These are phyloP conservation scores for Cladosporium sp. DNA, from an alignment of 2,329 filamentous ascomycete species.

Conservation along the genomic window DNA sequence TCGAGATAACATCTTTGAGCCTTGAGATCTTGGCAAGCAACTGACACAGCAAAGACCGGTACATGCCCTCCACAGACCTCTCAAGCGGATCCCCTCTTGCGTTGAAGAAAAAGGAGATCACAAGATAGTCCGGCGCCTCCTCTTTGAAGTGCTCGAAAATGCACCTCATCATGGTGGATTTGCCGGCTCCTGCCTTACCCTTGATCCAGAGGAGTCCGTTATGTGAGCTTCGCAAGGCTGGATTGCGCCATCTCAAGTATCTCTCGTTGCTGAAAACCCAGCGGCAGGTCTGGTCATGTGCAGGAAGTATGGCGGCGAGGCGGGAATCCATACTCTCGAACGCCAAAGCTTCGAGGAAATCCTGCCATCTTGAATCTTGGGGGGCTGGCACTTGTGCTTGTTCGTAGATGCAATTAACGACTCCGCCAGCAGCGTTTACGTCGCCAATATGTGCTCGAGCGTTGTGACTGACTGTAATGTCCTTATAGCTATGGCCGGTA, in stretches of 20 bases:
- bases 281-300: constrained; percentile 36
- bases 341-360: too few relatives aligned
- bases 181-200: constrained; percentile 37
- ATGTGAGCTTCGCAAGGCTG: background rate
- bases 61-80: constrained; percentile 39
- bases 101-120: constrained; percentile 48
- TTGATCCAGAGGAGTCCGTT: constrained; percentile 36
- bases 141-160: constrained; percentile 2
- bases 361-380: too few relatives aligned
- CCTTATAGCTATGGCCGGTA: too few relatives aligned
- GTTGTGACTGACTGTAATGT: too few relatives aligned
- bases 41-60: constrained; percentile 45
- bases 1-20: too few relatives aligned
- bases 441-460: too few relatives aligned
- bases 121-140: constrained; percentile 14
- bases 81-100: constrained; percentile 42
- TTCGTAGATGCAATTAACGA: too few relatives aligned
- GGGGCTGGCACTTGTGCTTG: too few relatives aligned
- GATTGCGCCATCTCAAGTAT: constrained; percentile 37
- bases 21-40: too few relatives aligned
- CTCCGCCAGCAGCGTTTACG: too few relatives aligned
- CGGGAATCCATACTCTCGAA: constrained; percentile 30
- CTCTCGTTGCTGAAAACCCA: constrained; percentile 37
- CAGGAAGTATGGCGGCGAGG: constrained; percentile 31
- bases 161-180: constrained; percentile 36